phyloP scores from a whole-genome alignment of 208 protist genomes.

The Wallacemonas collosoma region DNA sequence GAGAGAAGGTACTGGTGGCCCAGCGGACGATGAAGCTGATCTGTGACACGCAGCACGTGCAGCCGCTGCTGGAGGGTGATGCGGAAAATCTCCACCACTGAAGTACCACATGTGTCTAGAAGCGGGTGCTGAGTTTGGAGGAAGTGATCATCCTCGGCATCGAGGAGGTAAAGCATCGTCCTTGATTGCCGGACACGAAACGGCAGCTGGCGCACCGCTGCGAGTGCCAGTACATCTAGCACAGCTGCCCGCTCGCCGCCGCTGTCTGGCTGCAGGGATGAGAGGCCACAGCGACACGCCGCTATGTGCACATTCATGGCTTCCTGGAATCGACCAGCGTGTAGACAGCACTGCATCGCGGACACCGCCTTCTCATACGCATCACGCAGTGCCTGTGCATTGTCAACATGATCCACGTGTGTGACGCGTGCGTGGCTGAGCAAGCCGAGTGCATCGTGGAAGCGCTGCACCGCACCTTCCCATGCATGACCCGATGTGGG shows the following conservation, averaged over 20 bases:
- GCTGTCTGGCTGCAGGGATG: not conserved
- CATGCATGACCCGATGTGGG: conserved; percentile 7
- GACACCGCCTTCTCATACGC: conserved; percentile 19
- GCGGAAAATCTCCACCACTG: conserved; percentile 32
- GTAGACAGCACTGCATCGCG: conserved; percentile 64
- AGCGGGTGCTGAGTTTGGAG: not conserved
- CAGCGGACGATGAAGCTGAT: conserved; percentile 39
- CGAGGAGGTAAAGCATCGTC: conserved; percentile 35
- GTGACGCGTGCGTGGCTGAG: conserved; percentile 4
- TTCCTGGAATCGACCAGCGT: conserved; percentile 40
- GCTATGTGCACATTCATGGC: conserved; percentile 58
- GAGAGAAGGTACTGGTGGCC: conserved; percentile 67
- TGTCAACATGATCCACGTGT: conserved; percentile 9
- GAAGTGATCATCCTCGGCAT: conserved; percentile 29
- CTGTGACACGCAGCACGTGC: conserved; percentile 48
- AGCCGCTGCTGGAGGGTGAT: conserved; percentile 54
- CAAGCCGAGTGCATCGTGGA: conserved; percentile 25
- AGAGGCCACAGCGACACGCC: conserved; percentile 31
- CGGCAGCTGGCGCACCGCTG: conserved; percentile 39
- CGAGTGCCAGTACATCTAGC: conserved; percentile 36
- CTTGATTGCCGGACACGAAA: conserved; percentile 28
- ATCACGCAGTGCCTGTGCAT: conserved; percentile 15
- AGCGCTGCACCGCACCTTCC: conserved; percentile 33
- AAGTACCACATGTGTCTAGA: not conserved
- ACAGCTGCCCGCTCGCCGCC: not conserved